phyloP scores from a whole-genome alignment of 2,329 filamentous ascomycete species.

The Stemphylium beticola region DNA sequence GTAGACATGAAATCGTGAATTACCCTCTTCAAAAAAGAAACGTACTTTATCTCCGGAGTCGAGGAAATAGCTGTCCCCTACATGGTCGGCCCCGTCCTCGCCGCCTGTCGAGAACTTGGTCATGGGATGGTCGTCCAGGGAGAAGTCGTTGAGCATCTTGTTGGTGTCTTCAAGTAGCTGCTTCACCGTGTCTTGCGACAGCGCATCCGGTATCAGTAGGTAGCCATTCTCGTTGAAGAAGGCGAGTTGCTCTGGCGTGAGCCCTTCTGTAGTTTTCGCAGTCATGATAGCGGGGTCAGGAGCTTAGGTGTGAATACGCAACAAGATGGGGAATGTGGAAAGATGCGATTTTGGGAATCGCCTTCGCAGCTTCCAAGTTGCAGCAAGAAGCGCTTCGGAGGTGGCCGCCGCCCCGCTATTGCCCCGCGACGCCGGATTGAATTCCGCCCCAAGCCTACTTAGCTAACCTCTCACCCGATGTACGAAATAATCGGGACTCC shows the following conservation, averaged over 20 bases:
- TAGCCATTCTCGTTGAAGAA: slow-evolving; percentile 85
- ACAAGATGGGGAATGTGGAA: neutral
- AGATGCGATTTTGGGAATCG: neutral
- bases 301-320: neutral
- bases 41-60: slow-evolving; percentile 87
- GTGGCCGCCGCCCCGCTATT: slow-evolving; percentile 23
- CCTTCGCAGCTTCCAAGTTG: neutral
- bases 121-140: slow-evolving; percentile 84
- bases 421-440: slow-evolving; percentile 9
- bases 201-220: slow-evolving; percentile 80
- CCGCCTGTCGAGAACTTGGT: slow-evolving; percentile 91
- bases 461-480: neutral
- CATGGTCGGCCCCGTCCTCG: slow-evolving; percentile 70
- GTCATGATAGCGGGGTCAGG: slow-evolving; percentile 18
- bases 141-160: slow-evolving; percentile 74
- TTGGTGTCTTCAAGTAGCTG: slow-evolving; percentile 77
- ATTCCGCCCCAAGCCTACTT: neutral
- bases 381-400: slow-evolving; percentile 31
- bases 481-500: too few species aligned
- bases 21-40: slow-evolving; percentile 92
- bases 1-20: neutral
- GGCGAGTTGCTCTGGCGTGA: slow-evolving; percentile 73
- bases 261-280: slow-evolving; percentile 53
- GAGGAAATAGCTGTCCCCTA: slow-evolving; percentile 95
- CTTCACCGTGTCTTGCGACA: slow-evolving; percentile 69